phyloP scores from a whole-genome alignment of 2,329 filamentous ascomycete species.

The Amylocarpus encephaloides region DNA sequence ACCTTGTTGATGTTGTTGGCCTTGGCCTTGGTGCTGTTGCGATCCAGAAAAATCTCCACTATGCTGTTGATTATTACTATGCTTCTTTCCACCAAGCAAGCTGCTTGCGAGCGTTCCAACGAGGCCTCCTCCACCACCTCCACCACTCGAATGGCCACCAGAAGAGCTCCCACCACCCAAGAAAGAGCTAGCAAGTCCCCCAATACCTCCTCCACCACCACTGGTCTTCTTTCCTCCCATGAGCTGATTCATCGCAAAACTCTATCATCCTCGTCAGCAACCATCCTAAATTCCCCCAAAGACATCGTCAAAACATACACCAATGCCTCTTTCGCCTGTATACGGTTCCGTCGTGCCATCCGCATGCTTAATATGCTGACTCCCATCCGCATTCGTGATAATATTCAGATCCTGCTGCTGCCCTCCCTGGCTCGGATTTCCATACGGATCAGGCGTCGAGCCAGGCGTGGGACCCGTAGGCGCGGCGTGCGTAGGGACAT shows the following conservation, averaged over 20 bases:
- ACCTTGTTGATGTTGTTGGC: constrained; percentile 24
- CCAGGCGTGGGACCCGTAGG: constrained; percentile 55
- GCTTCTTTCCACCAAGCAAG: constrained; percentile 45
- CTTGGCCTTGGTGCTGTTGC: constrained; percentile 16
- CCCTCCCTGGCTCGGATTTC: constrained; percentile 44
- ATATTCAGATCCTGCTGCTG: constrained; percentile 33
- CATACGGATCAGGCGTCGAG: constrained; percentile 39
- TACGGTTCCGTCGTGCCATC: constrained; percentile 55
- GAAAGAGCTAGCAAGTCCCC: constrained; percentile 33
- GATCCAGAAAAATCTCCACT: constrained; percentile 36
- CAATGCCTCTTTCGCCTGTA: constrained; percentile 53
- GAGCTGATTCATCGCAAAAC: constrained; percentile 30
- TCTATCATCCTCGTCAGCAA: constrained; percentile 19
- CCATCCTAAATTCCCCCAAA: neutral
- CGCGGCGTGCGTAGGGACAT: constrained; percentile 59
- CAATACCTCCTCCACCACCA: constrained; percentile 23
- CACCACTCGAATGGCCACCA: constrained; percentile 14
- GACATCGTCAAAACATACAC: constrained; percentile 44
- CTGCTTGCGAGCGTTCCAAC: constrained; percentile 42
- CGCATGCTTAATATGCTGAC: constrained; percentile 53
- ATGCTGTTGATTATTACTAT: constrained; percentile 24
- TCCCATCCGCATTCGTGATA: constrained; percentile 57
- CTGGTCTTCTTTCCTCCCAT: constrained; percentile 30
- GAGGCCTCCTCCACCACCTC: constrained; percentile 29
- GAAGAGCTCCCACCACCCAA: constrained; percentile 23